Conservation (phyloP, 2,329 filamentous ascomycete species). For the Beauveria sp. region DNA sequence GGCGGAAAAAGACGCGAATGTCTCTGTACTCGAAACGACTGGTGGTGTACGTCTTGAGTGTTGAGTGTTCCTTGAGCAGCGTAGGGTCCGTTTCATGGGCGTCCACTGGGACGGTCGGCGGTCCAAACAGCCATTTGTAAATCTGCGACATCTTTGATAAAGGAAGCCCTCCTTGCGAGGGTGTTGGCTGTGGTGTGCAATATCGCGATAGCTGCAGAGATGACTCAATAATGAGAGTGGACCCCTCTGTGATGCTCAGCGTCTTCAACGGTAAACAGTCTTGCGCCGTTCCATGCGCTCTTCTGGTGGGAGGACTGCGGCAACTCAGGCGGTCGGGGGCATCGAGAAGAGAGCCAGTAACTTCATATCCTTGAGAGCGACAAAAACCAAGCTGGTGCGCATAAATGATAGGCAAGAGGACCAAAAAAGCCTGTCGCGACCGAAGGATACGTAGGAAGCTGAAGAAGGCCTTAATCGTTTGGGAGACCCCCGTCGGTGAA, state of each 20-base stretch:
- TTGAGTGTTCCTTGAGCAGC: slow-evolving; percentile 71
- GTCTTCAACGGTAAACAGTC: neutral
- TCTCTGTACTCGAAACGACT: slow-evolving; percentile 61
- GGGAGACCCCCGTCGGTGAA: neutral
- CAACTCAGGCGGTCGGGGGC: slow-evolving; percentile 1
- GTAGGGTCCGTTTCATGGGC: slow-evolving; percentile 58
- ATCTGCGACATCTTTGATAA: slow-evolving; percentile 2
- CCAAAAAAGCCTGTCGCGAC: neutral
- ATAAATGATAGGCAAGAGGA: neutral
- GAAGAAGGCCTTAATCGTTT: neutral
- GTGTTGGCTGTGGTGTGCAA: neutral
- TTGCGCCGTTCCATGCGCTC: slow-evolving; percentile 4
- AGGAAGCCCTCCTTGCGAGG: neutral
- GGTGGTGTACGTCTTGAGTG: slow-evolving; percentile 65
- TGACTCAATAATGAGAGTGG: slow-evolving; percentile 10
- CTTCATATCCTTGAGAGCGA: neutral
- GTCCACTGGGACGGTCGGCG: slow-evolving; percentile 18
- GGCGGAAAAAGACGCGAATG: slow-evolving; percentile 75
- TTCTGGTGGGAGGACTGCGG: neutral
- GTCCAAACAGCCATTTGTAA: slow-evolving; percentile 11
- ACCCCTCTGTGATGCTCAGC: neutral
- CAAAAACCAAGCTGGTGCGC: neutral
- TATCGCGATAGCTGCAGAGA: slow-evolving; percentile 4
- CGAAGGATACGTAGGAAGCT: neutral
- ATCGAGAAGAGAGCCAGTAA: neutral